These are phyloP conservation scores for Amanita rimosa DNA, from an alignment of 768 basidiomycete genomes.

Conservation along the genomic window DNA sequence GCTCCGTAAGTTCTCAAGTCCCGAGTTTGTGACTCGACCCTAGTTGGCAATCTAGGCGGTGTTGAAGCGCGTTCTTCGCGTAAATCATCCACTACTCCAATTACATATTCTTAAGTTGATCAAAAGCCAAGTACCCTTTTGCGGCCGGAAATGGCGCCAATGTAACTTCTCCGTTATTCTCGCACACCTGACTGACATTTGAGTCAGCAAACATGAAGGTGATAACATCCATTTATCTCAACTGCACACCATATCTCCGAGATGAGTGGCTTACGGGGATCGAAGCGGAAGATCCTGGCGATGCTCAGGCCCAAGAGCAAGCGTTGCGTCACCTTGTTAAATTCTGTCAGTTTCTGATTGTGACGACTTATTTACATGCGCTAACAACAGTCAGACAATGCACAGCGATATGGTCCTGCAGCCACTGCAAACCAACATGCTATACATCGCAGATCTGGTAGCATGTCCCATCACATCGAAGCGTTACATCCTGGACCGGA, in stretches of 20 bases:
- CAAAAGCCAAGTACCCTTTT: slow-evolving; percentile 98
- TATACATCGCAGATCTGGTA: slow-evolving; percentile 68
- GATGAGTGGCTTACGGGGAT: slow-evolving; percentile 96
- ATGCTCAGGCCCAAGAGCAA: slow-evolving; percentile 91
- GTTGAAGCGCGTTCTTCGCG: slow-evolving; percentile 87
- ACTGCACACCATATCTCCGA: slow-evolving; percentile 90
- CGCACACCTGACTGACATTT: slow-evolving; percentile 2
- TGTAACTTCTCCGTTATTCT: slow-evolving; percentile 35
- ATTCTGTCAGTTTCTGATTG: slow-evolving; percentile 56
- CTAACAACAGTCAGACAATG: slow-evolving; percentile 55
- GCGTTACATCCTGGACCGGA: slow-evolving; percentile 68
- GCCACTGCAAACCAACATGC: slow-evolving; percentile 40
- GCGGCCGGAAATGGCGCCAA: slow-evolving; percentile 96
- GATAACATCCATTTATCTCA: slow-evolving; percentile 95
- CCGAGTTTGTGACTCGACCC: background rate
- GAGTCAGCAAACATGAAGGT: slow-evolving; percentile 95
- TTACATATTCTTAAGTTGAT: slow-evolving; percentile 93
- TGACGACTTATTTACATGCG: slow-evolving; percentile 6
- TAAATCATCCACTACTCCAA: slow-evolving; percentile 90
- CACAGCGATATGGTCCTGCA: slow-evolving; percentile 69
- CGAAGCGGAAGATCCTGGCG: slow-evolving; percentile 86
- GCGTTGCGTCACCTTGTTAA: slow-evolving; percentile 89
- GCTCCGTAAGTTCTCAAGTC: slow-evolving; percentile 52
- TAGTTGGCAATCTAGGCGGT: slow-evolving; percentile 54
- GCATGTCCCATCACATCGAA: slow-evolving; percentile 74